phyloP scores from a whole-genome alignment of 352 stramenopile genomes.

The Globisporangium camurandrum region DNA sequence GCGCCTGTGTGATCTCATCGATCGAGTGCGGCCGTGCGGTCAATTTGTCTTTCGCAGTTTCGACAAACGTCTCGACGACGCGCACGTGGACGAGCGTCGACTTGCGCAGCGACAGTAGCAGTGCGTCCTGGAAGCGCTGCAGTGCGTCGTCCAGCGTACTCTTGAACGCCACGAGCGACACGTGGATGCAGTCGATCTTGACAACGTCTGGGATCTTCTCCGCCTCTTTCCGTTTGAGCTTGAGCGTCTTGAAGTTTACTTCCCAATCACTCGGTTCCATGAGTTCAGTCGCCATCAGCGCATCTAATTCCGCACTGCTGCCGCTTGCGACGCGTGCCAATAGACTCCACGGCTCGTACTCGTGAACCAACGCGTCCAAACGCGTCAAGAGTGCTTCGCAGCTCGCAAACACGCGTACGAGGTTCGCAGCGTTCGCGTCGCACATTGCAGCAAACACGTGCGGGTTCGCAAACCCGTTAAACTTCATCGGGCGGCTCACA shows the following conservation, averaged over 20 bases:
- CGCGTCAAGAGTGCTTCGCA: slow-evolving; percentile 87
- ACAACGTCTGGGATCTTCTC: slow-evolving; percentile 89
- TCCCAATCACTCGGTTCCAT: slow-evolving; percentile 77
- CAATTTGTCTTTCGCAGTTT: slow-evolving; percentile 83
- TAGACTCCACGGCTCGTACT: slow-evolving; percentile 84
- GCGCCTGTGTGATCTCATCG: slow-evolving; percentile 87
- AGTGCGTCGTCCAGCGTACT: slow-evolving; percentile 79
- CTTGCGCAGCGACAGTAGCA: slow-evolving; percentile 83
- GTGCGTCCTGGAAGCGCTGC: slow-evolving; percentile 73
- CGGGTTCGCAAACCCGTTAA: slow-evolving; percentile 84
- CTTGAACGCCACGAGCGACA: slow-evolving; percentile 89
- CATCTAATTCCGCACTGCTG: slow-evolving; percentile 69
- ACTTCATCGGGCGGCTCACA: slow-evolving; percentile 84
- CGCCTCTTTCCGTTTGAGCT: slow-evolving; percentile 86
- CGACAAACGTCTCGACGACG: slow-evolving; percentile 86
- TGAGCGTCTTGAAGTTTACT: slow-evolving; percentile 87
- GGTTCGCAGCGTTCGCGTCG: slow-evolving; percentile 74
- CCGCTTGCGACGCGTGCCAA: slow-evolving; percentile 36
- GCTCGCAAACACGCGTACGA: slow-evolving; percentile 88
- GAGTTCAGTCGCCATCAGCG: slow-evolving; percentile 71
- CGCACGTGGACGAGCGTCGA: slow-evolving; percentile 73
- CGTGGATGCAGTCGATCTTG: slow-evolving; percentile 88
- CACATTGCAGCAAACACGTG: slow-evolving; percentile 87
- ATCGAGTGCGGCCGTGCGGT: slow-evolving; percentile 87
- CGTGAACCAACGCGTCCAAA: slow-evolving; percentile 56